These are phyloP conservation scores for Trametes coccinea DNA, from an alignment of 768 basidiomycete species.

Conservation along the genomic window DNA sequence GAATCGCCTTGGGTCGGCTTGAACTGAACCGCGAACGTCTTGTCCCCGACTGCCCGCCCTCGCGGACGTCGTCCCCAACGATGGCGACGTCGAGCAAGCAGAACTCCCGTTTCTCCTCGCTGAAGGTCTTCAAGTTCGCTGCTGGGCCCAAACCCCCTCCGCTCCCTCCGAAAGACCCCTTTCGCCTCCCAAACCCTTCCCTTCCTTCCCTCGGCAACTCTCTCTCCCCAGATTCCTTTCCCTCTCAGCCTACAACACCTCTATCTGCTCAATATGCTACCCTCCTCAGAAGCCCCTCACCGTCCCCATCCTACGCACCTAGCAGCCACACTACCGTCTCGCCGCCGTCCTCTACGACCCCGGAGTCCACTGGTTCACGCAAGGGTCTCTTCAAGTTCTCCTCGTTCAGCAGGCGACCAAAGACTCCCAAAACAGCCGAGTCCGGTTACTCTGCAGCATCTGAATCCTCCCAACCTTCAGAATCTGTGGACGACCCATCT, in stretches of 20 bases:
- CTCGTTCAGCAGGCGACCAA: constrained; percentile 33
- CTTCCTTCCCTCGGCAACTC: constrained; percentile 47
- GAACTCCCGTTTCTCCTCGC: constrained; percentile 42
- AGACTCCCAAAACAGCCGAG: constrained; percentile 35
- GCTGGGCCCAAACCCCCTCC: constrained; percentile 46
- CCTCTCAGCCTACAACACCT: constrained; percentile 28
- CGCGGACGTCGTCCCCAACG: constrained; percentile 20
- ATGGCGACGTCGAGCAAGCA: constrained; percentile 32
- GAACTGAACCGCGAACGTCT: constrained; percentile 9
- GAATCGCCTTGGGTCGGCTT: constrained; percentile 6
- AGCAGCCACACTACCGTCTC: constrained; percentile 22
- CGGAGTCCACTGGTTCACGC: constrained; percentile 29
- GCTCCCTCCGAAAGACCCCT: constrained; percentile 65
- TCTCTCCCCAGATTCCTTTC: constrained; percentile 44
- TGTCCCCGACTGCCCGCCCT: constrained; percentile 8
- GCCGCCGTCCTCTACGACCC: constrained; percentile 26
- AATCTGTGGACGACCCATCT: constrained; percentile 51
- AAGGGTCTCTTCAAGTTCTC: constrained; percentile 40
- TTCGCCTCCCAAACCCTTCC: constrained; percentile 43
- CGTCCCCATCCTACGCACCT: constrained; percentile 28
- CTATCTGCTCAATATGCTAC: constrained; percentile 33
- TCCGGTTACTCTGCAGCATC: constrained; percentile 10
- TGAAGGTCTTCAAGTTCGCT: constrained; percentile 45
- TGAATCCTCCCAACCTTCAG: constrained; percentile 22
- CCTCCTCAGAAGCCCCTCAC: constrained; percentile 32